Evolutionary conservation across 31 red algal species (phyloP).

Genomic region (Odonthalia washingtoniensis): DNA sequence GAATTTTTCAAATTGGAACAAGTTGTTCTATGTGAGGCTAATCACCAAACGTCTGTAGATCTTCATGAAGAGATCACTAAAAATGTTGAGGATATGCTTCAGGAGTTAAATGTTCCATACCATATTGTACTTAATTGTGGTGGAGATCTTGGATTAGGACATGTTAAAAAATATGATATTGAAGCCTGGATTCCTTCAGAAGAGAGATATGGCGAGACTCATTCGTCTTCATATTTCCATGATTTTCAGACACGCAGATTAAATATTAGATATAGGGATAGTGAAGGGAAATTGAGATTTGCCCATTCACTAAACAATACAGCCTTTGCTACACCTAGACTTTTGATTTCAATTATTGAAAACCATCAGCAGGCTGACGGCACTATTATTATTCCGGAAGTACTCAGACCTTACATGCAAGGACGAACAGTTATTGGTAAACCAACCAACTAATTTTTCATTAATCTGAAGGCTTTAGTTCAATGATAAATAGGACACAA

Average conservation of each 20-base stretch:
- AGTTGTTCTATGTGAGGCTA: slow-evolving; percentile 66
- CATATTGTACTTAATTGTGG: slow-evolving; percentile 90
- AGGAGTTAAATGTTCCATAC: slow-evolving; percentile 78
- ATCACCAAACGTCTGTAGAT: slow-evolving; percentile 75
- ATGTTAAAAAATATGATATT: slow-evolving; percentile 96
- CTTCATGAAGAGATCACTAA: slow-evolving; percentile 61
- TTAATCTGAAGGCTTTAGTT: slow-evolving; percentile 1
- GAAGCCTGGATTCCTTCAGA: slow-evolving; percentile 99
- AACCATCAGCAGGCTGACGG: slow-evolving; percentile 88
- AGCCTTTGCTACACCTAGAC: slow-evolving; percentile 90
- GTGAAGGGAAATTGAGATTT: slow-evolving; percentile 66
- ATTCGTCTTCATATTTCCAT: slow-evolving; percentile 85
- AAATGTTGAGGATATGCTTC: slow-evolving; percentile 50
- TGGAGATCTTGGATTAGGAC: slow-evolving; percentile 89
- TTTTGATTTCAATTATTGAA: slow-evolving; percentile 97
- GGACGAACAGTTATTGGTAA: slow-evolving; percentile 50
- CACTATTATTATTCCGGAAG: slow-evolving; percentile 82
- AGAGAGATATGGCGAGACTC: slow-evolving; percentile 83
- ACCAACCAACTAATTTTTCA: neutral
- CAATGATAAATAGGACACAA: neutral
- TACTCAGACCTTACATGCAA: slow-evolving; percentile 89
- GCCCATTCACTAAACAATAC: slow-evolving; percentile 96
- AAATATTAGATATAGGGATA: slow-evolving; percentile 89
- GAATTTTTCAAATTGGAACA: slow-evolving; percentile 99
- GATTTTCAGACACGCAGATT: slow-evolving; percentile 98